phyloP scores from a whole-genome alignment of 1,139 yeast genomes.

The Geotrichum europaeum region DNA sequence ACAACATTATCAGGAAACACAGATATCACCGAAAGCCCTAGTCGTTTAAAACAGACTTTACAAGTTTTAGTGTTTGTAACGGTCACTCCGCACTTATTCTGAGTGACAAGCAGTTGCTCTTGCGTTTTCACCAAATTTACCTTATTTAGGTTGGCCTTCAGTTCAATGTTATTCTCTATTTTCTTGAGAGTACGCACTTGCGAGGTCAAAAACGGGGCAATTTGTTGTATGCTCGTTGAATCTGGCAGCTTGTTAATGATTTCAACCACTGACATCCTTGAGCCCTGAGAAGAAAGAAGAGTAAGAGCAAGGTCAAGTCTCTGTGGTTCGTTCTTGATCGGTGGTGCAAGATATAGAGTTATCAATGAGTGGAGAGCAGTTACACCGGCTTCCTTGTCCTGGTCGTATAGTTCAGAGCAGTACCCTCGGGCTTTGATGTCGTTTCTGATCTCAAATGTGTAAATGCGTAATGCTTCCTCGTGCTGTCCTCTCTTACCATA shows the following conservation, averaged over 20 bases:
- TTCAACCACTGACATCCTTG: conserved; percentile 47
- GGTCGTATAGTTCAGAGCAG: conserved; percentile 48
- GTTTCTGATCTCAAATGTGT: conserved; percentile 54
- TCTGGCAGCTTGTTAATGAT: conserved; percentile 51
- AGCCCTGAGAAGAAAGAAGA: conserved; percentile 45
- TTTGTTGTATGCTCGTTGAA: conserved; percentile 41
- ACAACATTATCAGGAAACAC: conserved; percentile 47
- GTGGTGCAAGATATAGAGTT: conserved; percentile 30
- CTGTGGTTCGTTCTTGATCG: conserved; percentile 33
- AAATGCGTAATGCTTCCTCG: conserved; percentile 56
- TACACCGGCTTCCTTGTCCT: conserved; percentile 39
- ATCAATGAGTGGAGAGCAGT: conserved; percentile 35
- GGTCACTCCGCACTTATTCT: conserved; percentile 35
- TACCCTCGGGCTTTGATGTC: conserved; percentile 51
- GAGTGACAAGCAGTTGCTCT: conserved; percentile 36
- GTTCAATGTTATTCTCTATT: conserved; percentile 20
- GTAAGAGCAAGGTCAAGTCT: conserved; percentile 37
- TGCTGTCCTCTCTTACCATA: conserved; percentile 58
- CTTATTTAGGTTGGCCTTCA: conserved; percentile 35
- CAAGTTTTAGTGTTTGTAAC: conserved; percentile 46
- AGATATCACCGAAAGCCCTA: conserved; percentile 60
- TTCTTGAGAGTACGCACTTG: conserved; percentile 41
- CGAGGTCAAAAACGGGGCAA: conserved; percentile 44
- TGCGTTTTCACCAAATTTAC: conserved; percentile 38
- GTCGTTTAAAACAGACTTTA: conserved; percentile 50